Evolutionary conservation across 208 protist species (phyloP).

Genomic region (Acanthamoeba triangularis): DNA sequence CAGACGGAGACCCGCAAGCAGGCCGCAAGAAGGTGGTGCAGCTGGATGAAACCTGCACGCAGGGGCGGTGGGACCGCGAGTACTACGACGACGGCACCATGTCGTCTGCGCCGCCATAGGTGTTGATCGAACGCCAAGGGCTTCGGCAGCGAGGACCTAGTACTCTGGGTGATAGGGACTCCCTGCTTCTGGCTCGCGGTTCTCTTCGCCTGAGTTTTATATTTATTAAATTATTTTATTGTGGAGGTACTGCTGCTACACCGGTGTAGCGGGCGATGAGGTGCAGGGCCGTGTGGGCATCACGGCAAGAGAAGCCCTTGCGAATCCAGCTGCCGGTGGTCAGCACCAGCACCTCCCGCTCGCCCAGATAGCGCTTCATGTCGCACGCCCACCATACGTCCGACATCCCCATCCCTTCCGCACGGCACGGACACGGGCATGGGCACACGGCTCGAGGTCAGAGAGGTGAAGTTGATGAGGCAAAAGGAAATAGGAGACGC

Average conservation of each 20-base stretch:
- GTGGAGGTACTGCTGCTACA: neutral
- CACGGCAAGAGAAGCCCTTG: slow-evolving; percentile 14
- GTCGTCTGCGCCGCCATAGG: neutral
- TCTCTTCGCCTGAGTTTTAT: no score
- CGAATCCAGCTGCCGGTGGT: slow-evolving; percentile 40
- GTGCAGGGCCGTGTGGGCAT: neutral
- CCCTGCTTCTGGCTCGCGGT: no score
- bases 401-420: neutral
- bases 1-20: no score
- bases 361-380: neutral
- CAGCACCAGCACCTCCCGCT: neutral
- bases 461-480: neutral
- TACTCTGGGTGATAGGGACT: slow-evolving; percentile 4
- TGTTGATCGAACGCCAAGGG: no score
- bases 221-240: no score
- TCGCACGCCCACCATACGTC: slow-evolving; percentile 29
- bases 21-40: slow-evolving; percentile 10
- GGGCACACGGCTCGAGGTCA: neutral
- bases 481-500: neutral
- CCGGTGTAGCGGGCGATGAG: slow-evolving; percentile 21
- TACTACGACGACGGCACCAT: slow-evolving; percentile 63
- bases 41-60: slow-evolving; percentile 10
- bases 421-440: neutral
- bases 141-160: neutral
- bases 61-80: neutral